Percentiles rank a stretch among this genome's conserved stretches.
These are phyloP conservation scores for Suhomyces sp. DNA, from an alignment of 805 yeast species.

Conservation along the genomic window DNA sequence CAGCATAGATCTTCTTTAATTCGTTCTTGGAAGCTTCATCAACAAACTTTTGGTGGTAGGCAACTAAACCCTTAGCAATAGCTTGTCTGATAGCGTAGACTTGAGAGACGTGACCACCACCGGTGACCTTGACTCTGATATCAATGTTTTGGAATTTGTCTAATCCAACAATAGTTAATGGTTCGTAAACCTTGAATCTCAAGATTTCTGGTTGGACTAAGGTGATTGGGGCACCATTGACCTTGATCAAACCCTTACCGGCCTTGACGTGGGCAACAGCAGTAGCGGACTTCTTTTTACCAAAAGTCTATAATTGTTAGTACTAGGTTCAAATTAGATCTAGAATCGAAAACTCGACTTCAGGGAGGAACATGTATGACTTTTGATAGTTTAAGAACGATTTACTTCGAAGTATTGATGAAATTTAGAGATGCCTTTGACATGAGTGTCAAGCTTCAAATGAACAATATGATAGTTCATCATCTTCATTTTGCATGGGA, in stretches of 20 bases:
- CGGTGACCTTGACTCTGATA: slow-evolving; percentile 98
- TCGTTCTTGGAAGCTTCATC: slow-evolving; percentile 99
- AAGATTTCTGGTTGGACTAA: slow-evolving; percentile 98
- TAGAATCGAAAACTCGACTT: too few relatives aligned
- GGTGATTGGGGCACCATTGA: slow-evolving; percentile 99
- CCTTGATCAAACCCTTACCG: slow-evolving; percentile 99
- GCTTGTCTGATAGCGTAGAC: slow-evolving; percentile 99
- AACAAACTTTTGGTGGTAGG: slow-evolving; percentile 98
- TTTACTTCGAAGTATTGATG: too few relatives aligned
- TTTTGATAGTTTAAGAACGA: too few relatives aligned
- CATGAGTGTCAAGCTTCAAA: too few relatives aligned
- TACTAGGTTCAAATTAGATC: slow-evolving; percentile 7
- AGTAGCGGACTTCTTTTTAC: slow-evolving; percentile 99
- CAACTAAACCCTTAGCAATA: slow-evolving; percentile 98
- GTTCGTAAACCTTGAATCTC: slow-evolving; percentile 99
- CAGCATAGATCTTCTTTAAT: slow-evolving; percentile 94
- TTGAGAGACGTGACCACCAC: slow-evolving; percentile 99
- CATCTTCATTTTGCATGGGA: too few relatives aligned
- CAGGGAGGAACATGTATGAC: too few relatives aligned
- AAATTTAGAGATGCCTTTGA: too few relatives aligned
- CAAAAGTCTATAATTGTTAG: slow-evolving; percentile 82
- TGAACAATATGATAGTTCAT: too few relatives aligned
- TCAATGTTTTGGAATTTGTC: slow-evolving; percentile 98
- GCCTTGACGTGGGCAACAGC: slow-evolving; percentile 99
- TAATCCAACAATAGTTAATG: slow-evolving; percentile 95